These are phyloP conservation scores for Aspergillus cejpii DNA, from an alignment of 2,329 filamentous ascomycete genomes.

Conservation along the genomic window DNA sequence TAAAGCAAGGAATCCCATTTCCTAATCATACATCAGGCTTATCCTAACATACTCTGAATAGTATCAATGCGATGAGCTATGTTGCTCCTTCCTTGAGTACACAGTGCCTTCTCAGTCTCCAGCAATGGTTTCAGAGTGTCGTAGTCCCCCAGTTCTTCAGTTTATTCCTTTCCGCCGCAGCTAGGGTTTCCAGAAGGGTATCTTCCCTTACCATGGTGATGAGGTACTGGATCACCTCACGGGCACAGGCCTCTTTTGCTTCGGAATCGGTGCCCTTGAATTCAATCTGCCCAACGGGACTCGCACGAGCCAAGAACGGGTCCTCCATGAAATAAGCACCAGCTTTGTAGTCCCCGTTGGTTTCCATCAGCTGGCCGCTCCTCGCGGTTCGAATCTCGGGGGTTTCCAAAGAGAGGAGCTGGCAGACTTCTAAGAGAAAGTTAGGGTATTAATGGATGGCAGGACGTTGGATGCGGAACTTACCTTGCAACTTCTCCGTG, in stretches of 20 bases:
- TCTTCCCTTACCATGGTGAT: constrained; percentile 27
- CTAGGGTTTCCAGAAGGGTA: constrained; percentile 7
- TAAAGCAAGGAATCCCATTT: too few relatives aligned
- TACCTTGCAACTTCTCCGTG: constrained; percentile 20
- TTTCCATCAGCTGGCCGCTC: constrained; percentile 8
- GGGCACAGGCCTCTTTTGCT: constrained; percentile 21
- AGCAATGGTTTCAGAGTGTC: not conserved
- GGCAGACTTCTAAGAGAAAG: constrained; percentile 17
- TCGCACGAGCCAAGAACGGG: constrained; percentile 26
- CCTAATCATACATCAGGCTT: too few relatives aligned
- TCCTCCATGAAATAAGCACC: constrained; percentile 22
- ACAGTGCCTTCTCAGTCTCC: too few relatives aligned
- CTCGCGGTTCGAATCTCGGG: constrained; percentile 16
- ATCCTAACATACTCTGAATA: too few relatives aligned
- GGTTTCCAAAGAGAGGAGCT: constrained; percentile 18
- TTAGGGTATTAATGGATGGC: not conserved
- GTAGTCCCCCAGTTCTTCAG: constrained; percentile 7
- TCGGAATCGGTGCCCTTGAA: constrained; percentile 1
- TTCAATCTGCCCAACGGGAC: constrained; percentile 21
- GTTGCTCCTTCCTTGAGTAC: too few relatives aligned
- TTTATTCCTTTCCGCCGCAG: constrained; percentile 4
- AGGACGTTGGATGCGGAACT: not conserved
- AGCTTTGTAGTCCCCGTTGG: constrained; percentile 13
- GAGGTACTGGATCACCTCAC: constrained; percentile 24
- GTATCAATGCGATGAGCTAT: too few relatives aligned